Percentiles rank a stretch among this genome's conserved stretches.
Evolutionary conservation across 2,329 filamentous ascomycete genomes (phyloP).

Genomic region (Penicillium sp.): DNA sequence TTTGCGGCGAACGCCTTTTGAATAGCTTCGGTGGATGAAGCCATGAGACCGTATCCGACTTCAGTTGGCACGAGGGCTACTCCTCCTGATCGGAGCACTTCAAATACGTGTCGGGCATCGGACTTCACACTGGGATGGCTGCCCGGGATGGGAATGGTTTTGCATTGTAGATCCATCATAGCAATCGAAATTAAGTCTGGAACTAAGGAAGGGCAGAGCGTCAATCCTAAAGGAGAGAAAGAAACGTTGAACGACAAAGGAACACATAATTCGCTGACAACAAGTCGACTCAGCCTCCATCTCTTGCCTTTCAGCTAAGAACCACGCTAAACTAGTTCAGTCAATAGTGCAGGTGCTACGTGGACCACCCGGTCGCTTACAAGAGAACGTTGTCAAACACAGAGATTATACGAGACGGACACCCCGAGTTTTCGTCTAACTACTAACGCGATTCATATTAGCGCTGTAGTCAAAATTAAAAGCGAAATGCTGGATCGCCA

Average conservation of each 20-base stretch:
- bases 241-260: not conserved
- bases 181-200: not conserved
- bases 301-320: not conserved
- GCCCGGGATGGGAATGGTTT: slow-evolving; percentile 18
- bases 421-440: not conserved
- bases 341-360: not conserved
- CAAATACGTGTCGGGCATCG: slow-evolving; percentile 9
- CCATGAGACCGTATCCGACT: slow-evolving; percentile 26
- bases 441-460: no score
- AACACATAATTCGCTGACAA: not conserved
- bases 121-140: slow-evolving; percentile 1
- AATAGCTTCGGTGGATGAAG: slow-evolving; percentile 14
- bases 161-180: not conserved
- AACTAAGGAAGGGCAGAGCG: not conserved
- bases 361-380: not conserved
- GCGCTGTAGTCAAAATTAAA: no score
- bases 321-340: not conserved
- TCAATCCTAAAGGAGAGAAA: not conserved
- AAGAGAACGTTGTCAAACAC: no score
- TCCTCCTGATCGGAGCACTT: slow-evolving; percentile 18
- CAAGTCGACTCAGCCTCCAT: not conserved
- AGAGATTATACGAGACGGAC: no score
- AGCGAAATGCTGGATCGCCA: no score
- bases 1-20: slow-evolving; percentile 24
- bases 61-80: slow-evolving; percentile 25